Base-by-base conservation (phyloP, 176 grass and related monocot genomes). In the Poa annua region DNA sequence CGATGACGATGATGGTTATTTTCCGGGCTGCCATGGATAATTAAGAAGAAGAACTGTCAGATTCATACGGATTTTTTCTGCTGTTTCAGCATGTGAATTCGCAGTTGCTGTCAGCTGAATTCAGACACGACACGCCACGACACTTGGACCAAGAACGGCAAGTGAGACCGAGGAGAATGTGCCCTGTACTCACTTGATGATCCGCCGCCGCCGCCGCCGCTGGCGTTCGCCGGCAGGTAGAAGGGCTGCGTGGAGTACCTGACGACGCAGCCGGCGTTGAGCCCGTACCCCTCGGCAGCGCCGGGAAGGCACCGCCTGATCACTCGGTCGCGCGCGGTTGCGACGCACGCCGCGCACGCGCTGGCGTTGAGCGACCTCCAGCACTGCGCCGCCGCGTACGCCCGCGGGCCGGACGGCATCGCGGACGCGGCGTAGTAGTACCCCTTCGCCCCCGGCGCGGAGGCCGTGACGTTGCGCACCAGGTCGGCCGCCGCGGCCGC, bases 221-320 rank as follows among this genome's bases (percentile, higher is more conserved):
- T 48, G 1, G 48, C 26, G 53, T 50, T 67, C 0, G 63, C 62
- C n/a, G 87, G 8, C 82, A 94, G 29, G 84, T 97, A 97, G 86
- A 97, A 97, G 16, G 89, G 89, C 54, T 47, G 75, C 65, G 87
- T 92, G 1, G 94, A 97, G 88, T 97, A 97, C 87, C 94, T 89
- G 74, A 94, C 85, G 76, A 91, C 75, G 84, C 94, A 97, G 5
- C 94, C 94, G 7, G 94, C 89, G 75, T 94, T 97, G 48, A 97
- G 75, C 38, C 91, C 86, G 71, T 90, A 74, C 56, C 89, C 88
- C 50, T 90, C 91, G 32, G 84, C 82, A 0, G 82, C 78, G 36
- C 29, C 57, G 13, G 94, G 91, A 22, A 97, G 79, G 88, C 94
- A 97, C 55, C 64, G 51, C 3, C 55, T 15, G 13, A 90, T 3